Evolutionary conservation across 1,284 basidiomycete genomes (phyloP).

Genomic region (Vanrija sp.): DNA sequence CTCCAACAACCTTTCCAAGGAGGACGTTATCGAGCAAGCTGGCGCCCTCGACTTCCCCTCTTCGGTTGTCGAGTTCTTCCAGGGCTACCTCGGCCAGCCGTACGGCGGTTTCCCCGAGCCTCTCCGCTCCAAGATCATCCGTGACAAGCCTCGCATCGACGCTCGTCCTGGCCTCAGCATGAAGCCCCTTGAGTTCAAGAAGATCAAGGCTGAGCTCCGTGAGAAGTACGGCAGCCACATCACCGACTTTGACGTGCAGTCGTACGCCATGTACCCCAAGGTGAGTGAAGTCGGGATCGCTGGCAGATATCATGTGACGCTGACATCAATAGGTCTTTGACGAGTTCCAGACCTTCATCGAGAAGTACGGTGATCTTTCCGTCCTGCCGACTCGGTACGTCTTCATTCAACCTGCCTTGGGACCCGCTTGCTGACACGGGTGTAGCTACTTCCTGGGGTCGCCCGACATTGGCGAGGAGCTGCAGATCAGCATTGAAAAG

Average conservation of each 20-base stretch:
- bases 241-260: slow-evolving; percentile 86
- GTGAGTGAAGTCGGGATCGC: too few relatives aligned
- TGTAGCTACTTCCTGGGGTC: slow-evolving; percentile 80
- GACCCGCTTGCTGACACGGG: too few relatives aligned
- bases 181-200: slow-evolving; percentile 88
- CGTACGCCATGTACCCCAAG: slow-evolving; percentile 69
- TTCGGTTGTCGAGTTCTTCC: slow-evolving; percentile 94
- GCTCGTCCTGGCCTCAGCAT: slow-evolving; percentile 84
- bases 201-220: slow-evolving; percentile 87
- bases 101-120: slow-evolving; percentile 99
- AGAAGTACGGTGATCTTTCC: slow-evolving; percentile 94
- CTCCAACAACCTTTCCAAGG: slow-evolving; percentile 81
- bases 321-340: slow-evolving; percentile 66
- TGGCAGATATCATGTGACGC: too few relatives aligned
- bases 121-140: slow-evolving; percentile 83
- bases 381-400: slow-evolving; percentile 77
- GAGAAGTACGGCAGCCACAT: slow-evolving; percentile 95
- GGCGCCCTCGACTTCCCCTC: slow-evolving; percentile 95
- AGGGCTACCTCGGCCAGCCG: slow-evolving; percentile 94
- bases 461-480: slow-evolving; percentile 87
- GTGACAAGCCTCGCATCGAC: slow-evolving; percentile 90
- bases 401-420: too few relatives aligned
- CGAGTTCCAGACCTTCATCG: slow-evolving; percentile 90
- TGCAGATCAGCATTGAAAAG: slow-evolving; percentile 93
- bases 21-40: slow-evolving; percentile 81